These are phyloP conservation scores for Metarhizium humberi DNA, from an alignment of 2,329 filamentous ascomycete genomes.

Conservation along the genomic window DNA sequence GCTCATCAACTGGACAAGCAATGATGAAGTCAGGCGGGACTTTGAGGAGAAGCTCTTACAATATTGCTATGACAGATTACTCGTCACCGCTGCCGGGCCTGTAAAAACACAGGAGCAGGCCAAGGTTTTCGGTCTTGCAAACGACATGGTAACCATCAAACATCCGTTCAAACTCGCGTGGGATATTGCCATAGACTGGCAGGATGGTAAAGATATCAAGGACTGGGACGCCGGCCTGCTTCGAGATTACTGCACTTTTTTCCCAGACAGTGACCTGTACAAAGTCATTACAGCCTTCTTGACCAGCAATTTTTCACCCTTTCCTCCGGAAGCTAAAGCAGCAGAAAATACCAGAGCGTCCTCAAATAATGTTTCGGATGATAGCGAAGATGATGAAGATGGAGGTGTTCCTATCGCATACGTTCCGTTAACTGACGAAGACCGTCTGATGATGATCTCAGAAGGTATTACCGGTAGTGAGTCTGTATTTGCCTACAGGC, in stretches of 20 bases:
- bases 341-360: slow-evolving; percentile 12
- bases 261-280: slow-evolving; percentile 73
- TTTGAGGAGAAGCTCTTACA: slow-evolving; percentile 88
- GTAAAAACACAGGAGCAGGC: slow-evolving; percentile 62
- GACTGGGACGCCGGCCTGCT: slow-evolving; percentile 73
- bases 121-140: slow-evolving; percentile 66
- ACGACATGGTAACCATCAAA: slow-evolving; percentile 93
- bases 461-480: slow-evolving; percentile 58
- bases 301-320: slow-evolving; percentile 75
- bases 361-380: slow-evolving; percentile 32
- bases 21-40: slow-evolving; percentile 73
- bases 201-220: slow-evolving; percentile 64
- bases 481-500: slow-evolving; percentile 73
- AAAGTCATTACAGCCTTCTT: slow-evolving; percentile 78
- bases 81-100: slow-evolving; percentile 53
- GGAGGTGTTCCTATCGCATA: slow-evolving; percentile 43
- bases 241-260: slow-evolving; percentile 71
- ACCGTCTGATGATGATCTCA: slow-evolving; percentile 72
- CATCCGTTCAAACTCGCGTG: slow-evolving; percentile 85
- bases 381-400: slow-evolving; percentile 53
- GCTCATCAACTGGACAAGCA: slow-evolving; percentile 80
- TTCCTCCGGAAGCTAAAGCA: slow-evolving; percentile 36
- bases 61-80: slow-evolving; percentile 68
- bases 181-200: slow-evolving; percentile 86
- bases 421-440: slow-evolving; percentile 60